Percentiles rank a stretch among this genome's conserved stretches.
phyloP scores from a whole-genome alignment of 768 basidiomycete genomes.

The Mycena epipterygia region DNA sequence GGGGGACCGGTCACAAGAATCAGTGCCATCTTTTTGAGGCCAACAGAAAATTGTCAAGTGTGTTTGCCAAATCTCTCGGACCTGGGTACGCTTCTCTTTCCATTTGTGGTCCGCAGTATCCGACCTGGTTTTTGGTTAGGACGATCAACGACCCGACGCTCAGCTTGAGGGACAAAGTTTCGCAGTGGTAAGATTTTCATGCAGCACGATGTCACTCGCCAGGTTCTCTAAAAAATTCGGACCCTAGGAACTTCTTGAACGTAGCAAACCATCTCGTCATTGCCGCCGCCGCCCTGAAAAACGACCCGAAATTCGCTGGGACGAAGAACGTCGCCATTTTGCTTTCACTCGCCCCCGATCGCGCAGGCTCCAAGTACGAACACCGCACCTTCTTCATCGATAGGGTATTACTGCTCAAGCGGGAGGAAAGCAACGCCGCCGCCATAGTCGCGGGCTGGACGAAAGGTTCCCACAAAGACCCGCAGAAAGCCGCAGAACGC shows the following conservation, averaged over 20 bases:
- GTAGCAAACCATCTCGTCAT: neutral
- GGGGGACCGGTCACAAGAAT: neutral
- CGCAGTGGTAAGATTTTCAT: neutral
- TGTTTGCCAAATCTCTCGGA: neutral
- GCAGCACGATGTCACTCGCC: neutral
- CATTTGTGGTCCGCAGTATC: neutral
- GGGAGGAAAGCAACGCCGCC: neutral
- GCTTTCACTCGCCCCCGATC: neutral
- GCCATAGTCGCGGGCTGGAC: neutral
- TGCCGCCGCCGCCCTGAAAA: constrained; percentile 1
- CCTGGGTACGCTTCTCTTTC: neutral
- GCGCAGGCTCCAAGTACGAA: constrained; percentile 6
- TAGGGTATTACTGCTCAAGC: neutral
- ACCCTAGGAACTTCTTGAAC: constrained; percentile 8
- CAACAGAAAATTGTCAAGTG: neutral
- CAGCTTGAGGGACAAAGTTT: neutral
- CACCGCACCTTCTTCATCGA: constrained; percentile 7
- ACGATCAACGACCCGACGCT: neutral
- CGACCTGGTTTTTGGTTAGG: neutral
- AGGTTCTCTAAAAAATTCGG: neutral
- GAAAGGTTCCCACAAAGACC: neutral
- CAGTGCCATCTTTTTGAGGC: constrained; percentile 18
- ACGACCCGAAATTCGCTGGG: neutral
- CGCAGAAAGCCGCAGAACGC: neutral
- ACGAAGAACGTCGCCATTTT: neutral